Percentiles rank a stretch among this genome's conserved stretches.
phyloP scores from a whole-genome alignment of 345 rosid genomes.

The Lepidium aucheri region DNA sequence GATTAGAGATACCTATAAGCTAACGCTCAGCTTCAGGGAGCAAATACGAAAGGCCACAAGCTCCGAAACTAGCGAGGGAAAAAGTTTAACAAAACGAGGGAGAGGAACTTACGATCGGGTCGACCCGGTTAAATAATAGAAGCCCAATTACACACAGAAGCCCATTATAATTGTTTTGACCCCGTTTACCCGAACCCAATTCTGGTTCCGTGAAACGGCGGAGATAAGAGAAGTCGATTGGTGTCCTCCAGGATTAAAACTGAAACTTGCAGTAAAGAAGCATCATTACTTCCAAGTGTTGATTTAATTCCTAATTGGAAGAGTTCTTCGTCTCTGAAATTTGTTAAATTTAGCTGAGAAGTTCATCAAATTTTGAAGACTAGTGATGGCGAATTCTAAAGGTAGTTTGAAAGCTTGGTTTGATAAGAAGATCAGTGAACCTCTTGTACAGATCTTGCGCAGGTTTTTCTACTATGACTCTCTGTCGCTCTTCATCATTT shows the following conservation, averaged over 20 bases:
- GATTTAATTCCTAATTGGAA: background rate
- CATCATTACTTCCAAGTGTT: background rate
- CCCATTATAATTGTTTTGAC: background rate
- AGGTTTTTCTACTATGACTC: conserved; percentile 30
- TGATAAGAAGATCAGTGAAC: conserved; percentile 48
- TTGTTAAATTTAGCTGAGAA: background rate
- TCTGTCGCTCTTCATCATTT: background rate
- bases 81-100: background rate
- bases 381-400: conserved; percentile 29
- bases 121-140: background rate
- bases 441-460: conserved; percentile 64
- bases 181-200: background rate
- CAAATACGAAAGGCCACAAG: background rate
- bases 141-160: background rate
- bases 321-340: background rate
- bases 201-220: background rate
- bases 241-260: background rate
- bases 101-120: background rate
- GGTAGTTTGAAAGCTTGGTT: conserved; percentile 41
- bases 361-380: background rate
- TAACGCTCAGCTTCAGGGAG: background rate
- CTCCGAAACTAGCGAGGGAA: conserved; percentile 2
- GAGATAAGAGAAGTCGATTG: background rate
- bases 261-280: background rate
- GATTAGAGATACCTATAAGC: background rate